Percentiles rank a stretch among this genome's conserved stretches.
phyloP scores from a whole-genome alignment of 225 moss, liverwort and hornwort species.

The Ulota crispa region DNA sequence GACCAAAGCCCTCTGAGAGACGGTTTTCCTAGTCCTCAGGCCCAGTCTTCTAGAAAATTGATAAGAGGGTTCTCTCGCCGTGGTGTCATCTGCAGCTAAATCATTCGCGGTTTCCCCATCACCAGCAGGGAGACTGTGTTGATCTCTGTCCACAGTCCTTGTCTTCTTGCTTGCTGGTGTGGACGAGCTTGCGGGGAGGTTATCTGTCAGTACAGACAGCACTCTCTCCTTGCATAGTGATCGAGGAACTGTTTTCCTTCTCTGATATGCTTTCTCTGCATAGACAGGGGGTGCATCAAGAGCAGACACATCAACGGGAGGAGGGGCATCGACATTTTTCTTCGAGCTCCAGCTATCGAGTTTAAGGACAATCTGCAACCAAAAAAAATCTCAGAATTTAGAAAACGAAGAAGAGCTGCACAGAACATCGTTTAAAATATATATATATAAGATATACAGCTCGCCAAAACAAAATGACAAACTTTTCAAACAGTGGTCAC shows the following conservation, averaged over 20 bases:
- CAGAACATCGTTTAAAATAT: neutral
- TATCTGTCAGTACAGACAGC: conserved; percentile 27
- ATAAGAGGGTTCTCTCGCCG: conserved; percentile 18
- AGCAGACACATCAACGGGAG: conserved; percentile 19
- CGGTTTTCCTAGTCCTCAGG: conserved; percentile 36
- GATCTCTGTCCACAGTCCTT: conserved; percentile 21
- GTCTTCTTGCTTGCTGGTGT: conserved; percentile 20
- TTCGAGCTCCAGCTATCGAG: conserved; percentile 44
- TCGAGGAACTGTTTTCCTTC: conserved; percentile 34
- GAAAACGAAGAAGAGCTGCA: neutral
- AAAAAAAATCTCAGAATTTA: conserved; percentile 17
- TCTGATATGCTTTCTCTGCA: conserved; percentile 44
- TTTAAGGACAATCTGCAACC: conserved; percentile 50
- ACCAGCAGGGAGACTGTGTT: conserved; percentile 18
- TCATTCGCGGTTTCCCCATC: conserved; percentile 19
- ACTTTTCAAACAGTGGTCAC: conserved; percentile 24
- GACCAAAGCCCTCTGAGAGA: conserved; percentile 33
- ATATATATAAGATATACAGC: neutral
- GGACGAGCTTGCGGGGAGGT: conserved; percentile 18
- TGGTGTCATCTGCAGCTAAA: conserved; percentile 16
- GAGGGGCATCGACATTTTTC: conserved; percentile 22
- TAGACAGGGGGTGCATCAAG: conserved; percentile 29
- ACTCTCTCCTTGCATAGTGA: conserved; percentile 30
- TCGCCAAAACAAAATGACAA: neutral
- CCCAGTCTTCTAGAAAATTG: conserved; percentile 28